A percentile compares a stretch with the other conserved stretches of the same genome.
Conservation (phyloP, 192 early-diverging fungal species). For the Coemansia sp. region DNA sequence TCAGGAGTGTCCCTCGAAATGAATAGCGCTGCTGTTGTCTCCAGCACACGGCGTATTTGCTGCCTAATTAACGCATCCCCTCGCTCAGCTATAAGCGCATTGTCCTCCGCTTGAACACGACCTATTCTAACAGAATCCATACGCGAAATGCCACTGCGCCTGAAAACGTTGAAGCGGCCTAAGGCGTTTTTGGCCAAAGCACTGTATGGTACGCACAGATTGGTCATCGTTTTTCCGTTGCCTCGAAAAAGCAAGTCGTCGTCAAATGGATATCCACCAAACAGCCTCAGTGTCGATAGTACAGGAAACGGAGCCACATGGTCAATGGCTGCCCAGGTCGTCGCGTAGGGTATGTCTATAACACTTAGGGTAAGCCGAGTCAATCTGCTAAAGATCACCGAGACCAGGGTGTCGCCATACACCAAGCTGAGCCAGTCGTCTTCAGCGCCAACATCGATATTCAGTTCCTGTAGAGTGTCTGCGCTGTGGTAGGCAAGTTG, state of each 20-base stretch:
- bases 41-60: neutral
- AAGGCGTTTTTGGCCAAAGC: neutral
- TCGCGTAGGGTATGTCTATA: neutral
- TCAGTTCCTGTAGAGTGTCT: neutral
- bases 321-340: neutral
- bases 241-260: neutral
- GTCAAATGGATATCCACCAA: neutral
- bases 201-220: neutral
- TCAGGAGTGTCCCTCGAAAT: too few species aligned
- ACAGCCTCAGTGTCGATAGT: neutral
- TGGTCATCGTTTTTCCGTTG: neutral
- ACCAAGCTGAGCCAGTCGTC: neutral
- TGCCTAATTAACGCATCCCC: neutral
- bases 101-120: neutral
- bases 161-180: neutral
- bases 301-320: neutral
- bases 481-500: neutral
- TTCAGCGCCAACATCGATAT: neutral
- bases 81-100: neutral
- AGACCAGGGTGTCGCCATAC: neutral
- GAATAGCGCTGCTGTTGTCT: neutral
- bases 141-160: too few species aligned
- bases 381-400: neutral
- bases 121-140: too few species aligned
- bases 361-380: accelerated